These are phyloP conservation scores for Salix purpurea DNA, from an alignment of 345 rosid genomes.

Conservation along the genomic window DNA sequence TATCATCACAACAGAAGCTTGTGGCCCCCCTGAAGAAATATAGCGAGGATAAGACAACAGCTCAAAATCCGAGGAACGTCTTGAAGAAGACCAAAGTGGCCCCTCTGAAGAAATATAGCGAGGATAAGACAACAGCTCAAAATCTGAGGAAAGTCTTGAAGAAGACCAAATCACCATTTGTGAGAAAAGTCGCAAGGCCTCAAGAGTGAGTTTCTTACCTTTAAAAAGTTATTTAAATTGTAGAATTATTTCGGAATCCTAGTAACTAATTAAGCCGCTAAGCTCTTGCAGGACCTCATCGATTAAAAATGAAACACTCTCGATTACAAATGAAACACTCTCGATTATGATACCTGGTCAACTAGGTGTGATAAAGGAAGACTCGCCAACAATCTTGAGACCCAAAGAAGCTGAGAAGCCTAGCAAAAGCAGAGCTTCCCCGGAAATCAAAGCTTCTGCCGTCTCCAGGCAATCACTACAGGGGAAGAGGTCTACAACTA, in stretches of 20 bases:
- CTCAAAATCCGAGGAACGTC: slow-evolving; percentile 17
- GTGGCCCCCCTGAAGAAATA: slow-evolving; percentile 10
- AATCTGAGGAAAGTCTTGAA: slow-evolving; percentile 17
- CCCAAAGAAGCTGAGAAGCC: slow-evolving; percentile 28
- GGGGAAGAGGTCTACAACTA: slow-evolving; percentile 40
- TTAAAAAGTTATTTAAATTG: neutral
- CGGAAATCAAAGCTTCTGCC: slow-evolving; percentile 27
- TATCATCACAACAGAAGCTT: slow-evolving; percentile 29
- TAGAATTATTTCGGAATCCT: neutral
- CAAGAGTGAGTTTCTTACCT: slow-evolving; percentile 29
- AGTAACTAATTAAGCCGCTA: neutral
- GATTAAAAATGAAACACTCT: slow-evolving; percentile 24
- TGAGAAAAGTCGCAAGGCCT: slow-evolving; percentile 25
- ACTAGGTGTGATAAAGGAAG: slow-evolving; percentile 34
- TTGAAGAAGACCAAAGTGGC: slow-evolving; percentile 33
- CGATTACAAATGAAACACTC: slow-evolving; percentile 25
- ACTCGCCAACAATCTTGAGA: slow-evolving; percentile 16
- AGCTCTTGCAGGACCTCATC: slow-evolving; percentile 40
- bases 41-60: slow-evolving; percentile 13
- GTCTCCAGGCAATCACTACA: slow-evolving; percentile 23
- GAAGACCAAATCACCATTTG: slow-evolving; percentile 36
- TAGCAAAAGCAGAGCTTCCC: slow-evolving; percentile 15
- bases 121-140: slow-evolving; percentile 16
- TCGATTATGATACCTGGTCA: slow-evolving; percentile 10
- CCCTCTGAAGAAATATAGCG: slow-evolving; percentile 8